Evolutionary conservation across 1,139 yeast genomes (phyloP).

Genomic region (Eremothecium coryli): DNA sequence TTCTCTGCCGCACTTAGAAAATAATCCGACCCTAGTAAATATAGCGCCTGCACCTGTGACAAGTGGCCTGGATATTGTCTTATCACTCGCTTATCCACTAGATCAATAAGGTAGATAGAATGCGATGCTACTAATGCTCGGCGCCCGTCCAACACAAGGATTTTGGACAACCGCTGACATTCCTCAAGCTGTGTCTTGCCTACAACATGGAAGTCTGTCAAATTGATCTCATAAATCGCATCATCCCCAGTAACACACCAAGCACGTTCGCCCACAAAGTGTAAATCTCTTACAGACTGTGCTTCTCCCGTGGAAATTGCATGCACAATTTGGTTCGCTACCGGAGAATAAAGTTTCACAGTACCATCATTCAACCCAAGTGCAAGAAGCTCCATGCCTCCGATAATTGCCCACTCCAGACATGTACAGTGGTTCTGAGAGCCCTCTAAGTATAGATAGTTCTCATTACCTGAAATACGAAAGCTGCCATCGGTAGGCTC

Average conservation of each 20-base stretch:
- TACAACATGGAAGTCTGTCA: conserved; percentile 35
- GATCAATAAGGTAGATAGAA: conserved; percentile 45
- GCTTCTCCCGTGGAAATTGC: conserved; percentile 46
- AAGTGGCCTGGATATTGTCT: conserved; percentile 66
- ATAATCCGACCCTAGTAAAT: conserved; percentile 34
- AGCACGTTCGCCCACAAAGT: conserved; percentile 40
- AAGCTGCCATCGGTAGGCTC: conserved; percentile 44
- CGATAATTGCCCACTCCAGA: conserved; percentile 45
- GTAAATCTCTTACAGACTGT: conserved; percentile 46
- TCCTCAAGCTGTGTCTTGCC: conserved; percentile 38
- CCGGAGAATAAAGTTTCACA: conserved; percentile 59
- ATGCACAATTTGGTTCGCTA: conserved; percentile 45
- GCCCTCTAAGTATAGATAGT: conserved; percentile 41
- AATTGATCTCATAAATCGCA: conserved; percentile 55
- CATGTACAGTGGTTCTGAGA: conserved; percentile 41
- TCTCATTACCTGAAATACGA: conserved; percentile 28
- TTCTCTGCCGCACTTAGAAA: conserved; percentile 62
- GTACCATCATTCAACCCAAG: conserved; percentile 62
- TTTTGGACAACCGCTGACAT: conserved; percentile 19
- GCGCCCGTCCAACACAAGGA: conserved; percentile 16
- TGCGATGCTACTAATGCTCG: conserved; percentile 53
- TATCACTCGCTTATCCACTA: conserved; percentile 31
- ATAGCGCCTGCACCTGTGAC: conserved; percentile 46
- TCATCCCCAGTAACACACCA: conserved; percentile 66
- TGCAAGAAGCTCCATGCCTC: conserved; percentile 38